Percentiles rank a stretch among this genome's conserved stretches.
These are phyloP conservation scores for Penicillium hesseltinei DNA, from an alignment of 2,329 filamentous ascomycete genomes.

Conservation along the genomic window DNA sequence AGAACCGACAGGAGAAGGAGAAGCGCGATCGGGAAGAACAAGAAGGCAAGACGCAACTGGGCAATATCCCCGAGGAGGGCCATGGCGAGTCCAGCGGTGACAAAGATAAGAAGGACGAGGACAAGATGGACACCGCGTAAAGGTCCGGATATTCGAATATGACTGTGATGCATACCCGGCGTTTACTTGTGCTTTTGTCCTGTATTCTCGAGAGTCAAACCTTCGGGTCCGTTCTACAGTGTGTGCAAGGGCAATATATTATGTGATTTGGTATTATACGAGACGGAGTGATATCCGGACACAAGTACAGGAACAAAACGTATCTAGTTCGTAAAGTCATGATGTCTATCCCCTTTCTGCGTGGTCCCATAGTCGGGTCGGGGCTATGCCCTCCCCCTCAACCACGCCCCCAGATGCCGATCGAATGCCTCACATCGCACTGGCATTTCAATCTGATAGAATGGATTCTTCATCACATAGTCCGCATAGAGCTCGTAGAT, in stretches of 20 bases:
- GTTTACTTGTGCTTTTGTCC: constrained; percentile 25
- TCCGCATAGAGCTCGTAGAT: constrained; percentile 95
- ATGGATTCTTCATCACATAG: constrained; percentile 99
- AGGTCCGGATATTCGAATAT: constrained; percentile 29
- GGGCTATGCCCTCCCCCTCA: constrained; percentile 59
- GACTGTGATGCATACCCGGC: constrained; percentile 41
- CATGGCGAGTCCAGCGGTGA: constrained; percentile 64
- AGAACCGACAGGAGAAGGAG: constrained; percentile 84
- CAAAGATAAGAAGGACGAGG: constrained; percentile 56
- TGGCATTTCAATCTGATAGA: constrained; percentile 97
- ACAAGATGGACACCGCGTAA: constrained; percentile 92
- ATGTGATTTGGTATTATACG: constrained; percentile 25
- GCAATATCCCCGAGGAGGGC: constrained; percentile 76
- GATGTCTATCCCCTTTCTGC: constrained; percentile 13
- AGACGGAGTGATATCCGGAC: constrained; percentile 6
- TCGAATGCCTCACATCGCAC: constrained; percentile 95
- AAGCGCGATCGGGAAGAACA: constrained; percentile 71
- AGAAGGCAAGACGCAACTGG: constrained; percentile 72
- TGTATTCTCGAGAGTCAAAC: constrained; percentile 21
- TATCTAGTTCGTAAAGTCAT: constrained; percentile 25
- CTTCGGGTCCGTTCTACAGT: constrained; percentile 16
- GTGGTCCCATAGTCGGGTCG: neutral
- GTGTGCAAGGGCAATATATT: constrained; percentile 20
- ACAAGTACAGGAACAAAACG: constrained; percentile 17
- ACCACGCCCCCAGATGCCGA: constrained; percentile 74